phyloP scores from a whole-genome alignment of 2,329 filamentous ascomycete species.

The Ceratocystis harringtonii region DNA sequence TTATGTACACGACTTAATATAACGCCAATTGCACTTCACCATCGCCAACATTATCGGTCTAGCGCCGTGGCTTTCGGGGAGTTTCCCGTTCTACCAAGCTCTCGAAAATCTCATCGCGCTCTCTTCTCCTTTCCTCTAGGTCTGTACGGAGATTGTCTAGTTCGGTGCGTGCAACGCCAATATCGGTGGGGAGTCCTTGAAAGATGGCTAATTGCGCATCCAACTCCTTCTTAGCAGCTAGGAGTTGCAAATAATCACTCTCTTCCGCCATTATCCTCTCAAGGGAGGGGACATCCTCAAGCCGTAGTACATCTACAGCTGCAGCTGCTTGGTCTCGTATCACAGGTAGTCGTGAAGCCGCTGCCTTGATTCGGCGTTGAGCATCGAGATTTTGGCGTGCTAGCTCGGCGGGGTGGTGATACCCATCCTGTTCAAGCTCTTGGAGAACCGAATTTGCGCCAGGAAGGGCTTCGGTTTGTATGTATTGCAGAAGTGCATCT shows the following conservation, averaged over 20 bases:
- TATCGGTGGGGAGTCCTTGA: constrained; percentile 56
- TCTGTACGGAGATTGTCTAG: constrained; percentile 52
- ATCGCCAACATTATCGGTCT: neutral
- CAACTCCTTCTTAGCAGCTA: constrained; percentile 44
- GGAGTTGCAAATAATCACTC: constrained; percentile 27
- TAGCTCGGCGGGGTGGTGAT: constrained; percentile 42
- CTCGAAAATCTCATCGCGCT: constrained; percentile 63
- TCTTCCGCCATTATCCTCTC: constrained; percentile 6
- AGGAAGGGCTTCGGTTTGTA: constrained; percentile 35
- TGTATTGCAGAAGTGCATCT: constrained; percentile 38
- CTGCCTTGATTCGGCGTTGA: constrained; percentile 53
- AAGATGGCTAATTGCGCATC: constrained; percentile 51
- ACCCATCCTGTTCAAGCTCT: constrained; percentile 31
- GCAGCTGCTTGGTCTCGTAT: constrained; percentile 26
- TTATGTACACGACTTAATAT: too few relatives aligned
- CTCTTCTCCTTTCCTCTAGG: constrained; percentile 43
- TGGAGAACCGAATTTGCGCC: constrained; percentile 27
- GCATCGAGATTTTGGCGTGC: constrained; percentile 59
- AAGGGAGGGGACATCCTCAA: constrained; percentile 8
- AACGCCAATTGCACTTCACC: too few relatives aligned
- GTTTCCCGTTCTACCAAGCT: constrained; percentile 45
- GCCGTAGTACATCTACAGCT: neutral
- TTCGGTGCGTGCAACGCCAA: constrained; percentile 51
- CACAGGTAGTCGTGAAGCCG: constrained; percentile 52
- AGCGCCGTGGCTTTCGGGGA: constrained; percentile 11